These are phyloP conservation scores for Drechslerella stenobrocha DNA, from an alignment of 2,329 filamentous ascomycete genomes.

Conservation along the genomic window DNA sequence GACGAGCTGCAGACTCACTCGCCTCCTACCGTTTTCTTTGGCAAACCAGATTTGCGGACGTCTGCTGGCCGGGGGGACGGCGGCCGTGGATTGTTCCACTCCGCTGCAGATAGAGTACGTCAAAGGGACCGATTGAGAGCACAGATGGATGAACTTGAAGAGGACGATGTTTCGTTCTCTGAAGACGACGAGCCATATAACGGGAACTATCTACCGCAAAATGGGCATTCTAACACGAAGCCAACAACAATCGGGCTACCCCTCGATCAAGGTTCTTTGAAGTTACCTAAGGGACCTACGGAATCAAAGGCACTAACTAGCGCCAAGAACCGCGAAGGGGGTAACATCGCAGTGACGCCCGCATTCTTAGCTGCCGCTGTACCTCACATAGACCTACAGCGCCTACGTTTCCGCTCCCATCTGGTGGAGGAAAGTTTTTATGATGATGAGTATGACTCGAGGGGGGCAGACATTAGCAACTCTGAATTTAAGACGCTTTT, in stretches of 20 bases:
- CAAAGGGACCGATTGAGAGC: background rate
- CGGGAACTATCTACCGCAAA: background rate
- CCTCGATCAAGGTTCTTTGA: slow-evolving; percentile 8
- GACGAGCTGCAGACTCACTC: background rate
- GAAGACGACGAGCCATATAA: slow-evolving; percentile 25
- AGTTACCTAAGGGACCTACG: background rate
- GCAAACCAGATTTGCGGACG: slow-evolving; percentile 27
- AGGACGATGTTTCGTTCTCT: slow-evolving; percentile 30
- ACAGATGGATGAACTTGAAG: slow-evolving; percentile 17
- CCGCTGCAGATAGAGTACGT: slow-evolving; percentile 26
- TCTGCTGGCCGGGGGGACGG: slow-evolving; percentile 23
- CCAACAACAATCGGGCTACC: slow-evolving; percentile 2
- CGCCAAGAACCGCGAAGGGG: background rate
- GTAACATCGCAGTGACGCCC: background rate
- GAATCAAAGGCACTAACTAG: background rate
- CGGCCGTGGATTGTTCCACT: slow-evolving; percentile 33
- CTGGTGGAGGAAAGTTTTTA: slow-evolving; percentile 32
- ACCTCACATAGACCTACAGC: slow-evolving; percentile 5
- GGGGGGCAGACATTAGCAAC: background rate
- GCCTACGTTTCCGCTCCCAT: slow-evolving; percentile 17
- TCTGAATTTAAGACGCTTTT: slow-evolving; percentile 20
- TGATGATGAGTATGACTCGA: slow-evolving; percentile 10
- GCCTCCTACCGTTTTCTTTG: slow-evolving; percentile 23
- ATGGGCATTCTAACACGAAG: background rate
- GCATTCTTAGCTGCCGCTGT: slow-evolving; percentile 1